These are phyloP conservation scores for Solanum arcanum DNA, from an alignment of 257 asterid species.

Conservation along the genomic window DNA sequence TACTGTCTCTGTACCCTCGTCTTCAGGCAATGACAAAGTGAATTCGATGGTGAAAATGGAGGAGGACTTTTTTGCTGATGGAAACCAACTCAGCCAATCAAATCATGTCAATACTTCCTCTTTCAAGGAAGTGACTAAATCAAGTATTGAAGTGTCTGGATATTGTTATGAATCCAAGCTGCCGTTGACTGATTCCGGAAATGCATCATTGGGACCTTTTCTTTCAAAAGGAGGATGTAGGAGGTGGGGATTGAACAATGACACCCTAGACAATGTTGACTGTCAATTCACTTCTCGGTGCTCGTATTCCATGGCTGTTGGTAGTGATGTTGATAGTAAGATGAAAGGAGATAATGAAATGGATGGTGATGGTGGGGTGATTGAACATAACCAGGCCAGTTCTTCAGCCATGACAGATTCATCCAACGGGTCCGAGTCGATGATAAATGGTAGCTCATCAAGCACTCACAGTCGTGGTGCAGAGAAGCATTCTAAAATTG, in stretches of 20 bases:
- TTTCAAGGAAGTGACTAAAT: neutral
- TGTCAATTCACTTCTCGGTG: slow-evolving; percentile 15
- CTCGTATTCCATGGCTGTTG: slow-evolving; percentile 17
- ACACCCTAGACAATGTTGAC: slow-evolving; percentile 9
- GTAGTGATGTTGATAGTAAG: slow-evolving; percentile 10
- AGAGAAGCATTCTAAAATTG: slow-evolving; percentile 12
- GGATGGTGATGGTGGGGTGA: slow-evolving; percentile 12
- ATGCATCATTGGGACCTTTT: slow-evolving; percentile 18
- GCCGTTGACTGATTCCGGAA: slow-evolving; percentile 21
- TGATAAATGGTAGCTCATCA: slow-evolving; percentile 45
- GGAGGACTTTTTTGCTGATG: slow-evolving; percentile 24
- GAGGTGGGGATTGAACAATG: slow-evolving; percentile 3
- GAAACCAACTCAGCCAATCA: slow-evolving; percentile 8
- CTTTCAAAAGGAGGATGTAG: slow-evolving; percentile 5
- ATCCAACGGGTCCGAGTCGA: slow-evolving; percentile 43
- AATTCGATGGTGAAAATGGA: slow-evolving; percentile 42
- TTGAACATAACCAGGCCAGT: slow-evolving; percentile 36
- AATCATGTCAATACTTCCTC: neutral
- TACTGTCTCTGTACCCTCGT: neutral
- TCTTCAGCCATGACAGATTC: slow-evolving; percentile 47
- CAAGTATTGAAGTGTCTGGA: neutral
- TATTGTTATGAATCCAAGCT: slow-evolving; percentile 7
- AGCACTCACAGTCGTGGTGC: slow-evolving; percentile 38
- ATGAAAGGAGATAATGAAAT: slow-evolving; percentile 10
- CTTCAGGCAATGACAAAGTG: slow-evolving; percentile 19